Evolutionary conservation across 2,329 filamentous ascomycete genomes (phyloP).

Genomic region (Balansia obtecta): DNA sequence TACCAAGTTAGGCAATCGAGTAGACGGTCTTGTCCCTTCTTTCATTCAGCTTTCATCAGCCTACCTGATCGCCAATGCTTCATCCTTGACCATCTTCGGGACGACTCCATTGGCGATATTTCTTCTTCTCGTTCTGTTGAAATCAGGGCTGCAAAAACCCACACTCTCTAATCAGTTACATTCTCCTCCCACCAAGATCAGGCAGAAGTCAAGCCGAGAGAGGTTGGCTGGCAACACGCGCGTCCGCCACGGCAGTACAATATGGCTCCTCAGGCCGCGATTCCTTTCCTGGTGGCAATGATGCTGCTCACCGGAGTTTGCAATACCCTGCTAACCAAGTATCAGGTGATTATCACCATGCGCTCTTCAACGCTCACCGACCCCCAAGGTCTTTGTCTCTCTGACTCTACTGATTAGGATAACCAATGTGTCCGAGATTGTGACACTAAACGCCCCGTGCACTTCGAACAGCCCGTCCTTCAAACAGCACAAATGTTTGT

Average conservation of each 20-base stretch:
- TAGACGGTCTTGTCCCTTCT: background rate
- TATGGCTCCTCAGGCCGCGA: slow-evolving; percentile 60
- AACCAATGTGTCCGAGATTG: slow-evolving; percentile 95
- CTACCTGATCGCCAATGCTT: background rate
- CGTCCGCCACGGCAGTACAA: slow-evolving; percentile 1
- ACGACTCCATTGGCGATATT: background rate
- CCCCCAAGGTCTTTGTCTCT: background rate
- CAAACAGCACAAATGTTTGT: slow-evolving; percentile 98
- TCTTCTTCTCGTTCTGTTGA: background rate
- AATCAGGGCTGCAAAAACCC: background rate
- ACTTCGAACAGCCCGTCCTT: slow-evolving; percentile 90
- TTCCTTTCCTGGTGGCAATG: slow-evolving; percentile 84
- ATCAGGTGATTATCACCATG: slow-evolving; percentile 50
- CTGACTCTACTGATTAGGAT: slow-evolving; percentile 43
- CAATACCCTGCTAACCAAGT: slow-evolving; percentile 95
- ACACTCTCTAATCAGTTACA: background rate
- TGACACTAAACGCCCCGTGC: slow-evolving; percentile 52
- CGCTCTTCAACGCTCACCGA: background rate
- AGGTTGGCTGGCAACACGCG: background rate
- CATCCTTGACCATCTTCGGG: background rate
- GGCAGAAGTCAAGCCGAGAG: background rate
- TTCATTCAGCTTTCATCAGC: background rate
- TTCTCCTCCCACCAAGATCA: background rate
- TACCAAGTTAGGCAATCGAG: too few relatives aligned
- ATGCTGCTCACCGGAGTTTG: slow-evolving; percentile 94